These are phyloP conservation scores for Fragaria iinumae DNA, from an alignment of 306 rosid genomes.

Conservation along the genomic window DNA sequence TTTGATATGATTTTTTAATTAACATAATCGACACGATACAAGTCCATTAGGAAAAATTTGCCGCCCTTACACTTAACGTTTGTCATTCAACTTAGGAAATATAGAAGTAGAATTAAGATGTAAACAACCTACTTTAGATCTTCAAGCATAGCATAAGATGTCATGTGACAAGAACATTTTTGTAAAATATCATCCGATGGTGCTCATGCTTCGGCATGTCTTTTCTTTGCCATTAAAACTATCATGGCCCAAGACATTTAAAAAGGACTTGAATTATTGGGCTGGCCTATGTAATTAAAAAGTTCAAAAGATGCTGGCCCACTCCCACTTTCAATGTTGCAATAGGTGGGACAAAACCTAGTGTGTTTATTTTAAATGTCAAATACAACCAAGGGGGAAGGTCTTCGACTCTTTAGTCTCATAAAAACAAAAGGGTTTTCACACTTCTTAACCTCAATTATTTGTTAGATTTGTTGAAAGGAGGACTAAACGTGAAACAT, in stretches of 20 bases:
- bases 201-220: not conserved
- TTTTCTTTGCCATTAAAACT: not conserved
- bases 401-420: not conserved
- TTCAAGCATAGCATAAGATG: not conserved
- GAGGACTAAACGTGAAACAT: slow-evolving; percentile 19
- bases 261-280: slow-evolving; percentile 5
- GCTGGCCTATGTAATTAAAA: slow-evolving; percentile 3
- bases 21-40: not conserved
- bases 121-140: not conserved
- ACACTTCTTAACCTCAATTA: not conserved
- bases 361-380: not conserved
- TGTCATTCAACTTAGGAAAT: not conserved
- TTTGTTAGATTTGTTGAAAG: not conserved
- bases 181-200: not conserved
- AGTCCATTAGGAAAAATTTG: not conserved
- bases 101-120: not conserved
- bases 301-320: slow-evolving; percentile 26
- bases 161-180: not conserved
- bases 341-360: slow-evolving; percentile 19
- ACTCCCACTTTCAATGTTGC: slow-evolving; percentile 12
- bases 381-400: not conserved
- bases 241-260: not conserved
- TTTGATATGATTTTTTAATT: no score
- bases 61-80: not conserved
- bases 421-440: not conserved